Evolutionary conservation across 2,329 filamentous ascomycete species (phyloP), one percentile per base, ranked within the genome.

Genomic region (Pseudogymnoascus sp.): DNA sequence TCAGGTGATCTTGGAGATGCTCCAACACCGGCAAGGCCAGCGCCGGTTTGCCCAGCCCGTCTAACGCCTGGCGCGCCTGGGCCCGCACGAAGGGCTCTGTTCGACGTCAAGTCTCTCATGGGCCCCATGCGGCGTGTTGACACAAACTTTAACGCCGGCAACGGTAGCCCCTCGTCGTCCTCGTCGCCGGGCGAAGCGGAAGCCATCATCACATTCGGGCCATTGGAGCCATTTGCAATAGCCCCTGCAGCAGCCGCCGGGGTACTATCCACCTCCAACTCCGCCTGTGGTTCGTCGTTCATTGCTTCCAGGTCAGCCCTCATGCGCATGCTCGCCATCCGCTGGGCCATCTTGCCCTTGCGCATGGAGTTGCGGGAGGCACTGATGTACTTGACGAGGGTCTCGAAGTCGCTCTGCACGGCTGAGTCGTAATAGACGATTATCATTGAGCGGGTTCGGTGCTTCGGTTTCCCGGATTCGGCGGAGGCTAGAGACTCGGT

Each of bases 371-470:
- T 95, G 61, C 92, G 80, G 57, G 88, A 89, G 1, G 83, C 82
- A 4, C 89, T 90, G 34, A 96, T 85, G 60, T 88, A 87, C 63
- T 90, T 86, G 60, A 96, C 91, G 57, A 96, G 75, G 60, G 86
- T 80, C 67, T 95, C 91, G 65, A 96, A 90, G 37, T 86, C 84
- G 57, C 83, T 83, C 70, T 96, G 91, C 3, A 95, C 86, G 63
- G 90, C 86, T 65, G 88, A 89, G 70, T 96, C 92, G 70, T 96
- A 96, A 73, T 90, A 92, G n/a, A 96, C 88, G 38, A 94, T 85
- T 52, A 92, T 86, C 79, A 90, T 88, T 61, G 80, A 85, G 65
- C 87, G 82, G 3, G 84, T 84, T 59, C 88, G 84, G 70, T 87
- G 88, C 63, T 70, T 71, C 7, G 68, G 66, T 19, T 34, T 34